A percentile compares a stretch with the other conserved stretches of the same genome.
Evolutionary conservation across 331 rosid species (phyloP).

Genomic region (Arachis monticola): DNA sequence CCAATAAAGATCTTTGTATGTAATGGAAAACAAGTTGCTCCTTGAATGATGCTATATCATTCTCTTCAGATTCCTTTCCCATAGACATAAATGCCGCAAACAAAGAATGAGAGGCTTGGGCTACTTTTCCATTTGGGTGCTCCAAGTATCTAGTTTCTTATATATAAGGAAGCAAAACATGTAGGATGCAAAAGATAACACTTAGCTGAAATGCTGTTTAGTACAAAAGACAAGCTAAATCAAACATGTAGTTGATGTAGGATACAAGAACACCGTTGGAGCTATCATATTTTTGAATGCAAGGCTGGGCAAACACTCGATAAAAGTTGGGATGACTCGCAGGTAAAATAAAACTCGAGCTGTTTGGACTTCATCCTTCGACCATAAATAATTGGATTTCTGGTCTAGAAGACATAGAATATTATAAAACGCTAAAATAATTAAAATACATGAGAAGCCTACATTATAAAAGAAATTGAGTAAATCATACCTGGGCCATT

Average conservation of each 20-base stretch:
- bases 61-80: conserved; percentile 64
- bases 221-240: neutral
- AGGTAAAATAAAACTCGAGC: conserved; percentile 82
- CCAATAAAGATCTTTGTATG: conserved; percentile 75
- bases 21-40: conserved; percentile 94
- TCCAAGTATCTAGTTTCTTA: conserved; percentile 75
- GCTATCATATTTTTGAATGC: conserved; percentile 62
- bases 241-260: conserved; percentile 41
- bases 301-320: conserved; percentile 65
- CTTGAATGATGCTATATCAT: conserved; percentile 59
- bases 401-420: conserved; percentile 42
- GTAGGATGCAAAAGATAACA: no score
- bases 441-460: neutral
- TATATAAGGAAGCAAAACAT: conserved; percentile 48
- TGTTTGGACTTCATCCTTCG: conserved; percentile 86
- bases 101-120: conserved; percentile 85
- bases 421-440: conserved; percentile 24
- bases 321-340: conserved; percentile 84
- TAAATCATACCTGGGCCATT: conserved; percentile 68
- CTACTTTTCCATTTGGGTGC: conserved; percentile 84
- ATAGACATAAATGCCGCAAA: conserved; percentile 69
- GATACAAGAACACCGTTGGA: conserved; percentile 95
- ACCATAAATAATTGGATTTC: conserved; percentile 72
- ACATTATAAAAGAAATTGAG: neutral
- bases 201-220: conserved; percentile 8